Evolutionary conservation across 1,284 basidiomycete species (phyloP).

Genomic region (Trichosporon coremiiforme): DNA sequence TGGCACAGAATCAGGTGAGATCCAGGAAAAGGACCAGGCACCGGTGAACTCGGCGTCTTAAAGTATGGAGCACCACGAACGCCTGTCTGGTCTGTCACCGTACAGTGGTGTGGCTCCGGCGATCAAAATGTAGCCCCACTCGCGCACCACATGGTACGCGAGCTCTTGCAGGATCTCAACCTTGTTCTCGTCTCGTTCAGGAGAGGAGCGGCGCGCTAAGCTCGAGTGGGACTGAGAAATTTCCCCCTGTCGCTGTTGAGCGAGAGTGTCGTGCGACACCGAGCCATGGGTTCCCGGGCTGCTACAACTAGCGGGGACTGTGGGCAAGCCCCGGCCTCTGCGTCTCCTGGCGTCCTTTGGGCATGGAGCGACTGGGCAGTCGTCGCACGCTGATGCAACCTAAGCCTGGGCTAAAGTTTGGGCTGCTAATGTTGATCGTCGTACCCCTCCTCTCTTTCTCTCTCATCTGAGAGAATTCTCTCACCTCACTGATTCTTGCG

Average conservation of each 20-base stretch:
- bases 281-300: too few species aligned
- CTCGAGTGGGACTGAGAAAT: slow-evolving; percentile 4
- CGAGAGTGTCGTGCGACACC: background rate
- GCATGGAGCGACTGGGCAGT: background rate
- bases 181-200: background rate
- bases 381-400: too few species aligned
- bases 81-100: background rate
- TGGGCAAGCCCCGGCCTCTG: background rate
- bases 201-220: background rate
- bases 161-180: background rate
- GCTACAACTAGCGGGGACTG: background rate
- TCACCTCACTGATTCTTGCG: background rate
- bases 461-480: background rate
- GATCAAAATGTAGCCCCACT: slow-evolving; percentile 10
- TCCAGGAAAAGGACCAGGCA: background rate
- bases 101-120: slow-evolving; percentile 3
- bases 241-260: background rate
- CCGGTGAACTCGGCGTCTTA: slow-evolving; percentile 1
- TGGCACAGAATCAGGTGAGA: background rate
- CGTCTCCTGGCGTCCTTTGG: background rate
- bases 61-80: background rate
- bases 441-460: background rate
- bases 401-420: background rate
- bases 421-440: background rate
- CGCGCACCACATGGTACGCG: background rate